Evolutionary conservation across 805 yeast genomes (phyloP).

Genomic region (Clavispora asparagi): DNA sequence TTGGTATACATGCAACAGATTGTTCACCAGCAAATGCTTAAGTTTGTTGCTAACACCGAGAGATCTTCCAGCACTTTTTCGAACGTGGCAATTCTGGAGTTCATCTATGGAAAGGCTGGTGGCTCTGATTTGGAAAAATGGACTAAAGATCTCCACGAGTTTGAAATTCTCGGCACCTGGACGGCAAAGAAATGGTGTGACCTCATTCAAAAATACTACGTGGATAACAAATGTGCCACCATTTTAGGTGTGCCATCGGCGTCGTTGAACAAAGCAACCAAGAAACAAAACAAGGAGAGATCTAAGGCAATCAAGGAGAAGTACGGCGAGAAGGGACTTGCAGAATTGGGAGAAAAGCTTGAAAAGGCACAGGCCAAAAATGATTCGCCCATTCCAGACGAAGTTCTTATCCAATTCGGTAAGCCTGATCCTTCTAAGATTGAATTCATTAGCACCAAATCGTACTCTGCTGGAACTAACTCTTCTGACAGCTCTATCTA

Average conservation of each 20-base stretch:
- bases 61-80: conserved; percentile 58
- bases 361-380: conserved; percentile 62
- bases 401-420: conserved; percentile 54
- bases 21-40: conserved; percentile 58
- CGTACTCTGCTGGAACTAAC: conserved; percentile 53
- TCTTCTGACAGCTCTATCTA: conserved; percentile 33
- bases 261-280: conserved; percentile 47
- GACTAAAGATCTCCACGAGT: conserved; percentile 54
- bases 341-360: conserved; percentile 44
- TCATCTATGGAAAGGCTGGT: conserved; percentile 66
- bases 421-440: conserved; percentile 74
- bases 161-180: conserved; percentile 58
- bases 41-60: conserved; percentile 57
- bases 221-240: conserved; percentile 59
- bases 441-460: conserved; percentile 60
- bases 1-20: conserved; percentile 61
- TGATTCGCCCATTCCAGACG: conserved; percentile 72
- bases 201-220: conserved; percentile 47
- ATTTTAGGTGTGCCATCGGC: conserved; percentile 71
- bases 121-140: conserved; percentile 55
- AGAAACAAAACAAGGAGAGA: conserved; percentile 46
- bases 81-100: conserved; percentile 67
- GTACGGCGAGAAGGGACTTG: conserved; percentile 59
- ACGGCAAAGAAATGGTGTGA: conserved; percentile 59
- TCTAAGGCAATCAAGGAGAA: conserved; percentile 43